Evolutionary conservation across 1,139 yeast species (phyloP).

Genomic region (Hyphopichia fennica): DNA sequence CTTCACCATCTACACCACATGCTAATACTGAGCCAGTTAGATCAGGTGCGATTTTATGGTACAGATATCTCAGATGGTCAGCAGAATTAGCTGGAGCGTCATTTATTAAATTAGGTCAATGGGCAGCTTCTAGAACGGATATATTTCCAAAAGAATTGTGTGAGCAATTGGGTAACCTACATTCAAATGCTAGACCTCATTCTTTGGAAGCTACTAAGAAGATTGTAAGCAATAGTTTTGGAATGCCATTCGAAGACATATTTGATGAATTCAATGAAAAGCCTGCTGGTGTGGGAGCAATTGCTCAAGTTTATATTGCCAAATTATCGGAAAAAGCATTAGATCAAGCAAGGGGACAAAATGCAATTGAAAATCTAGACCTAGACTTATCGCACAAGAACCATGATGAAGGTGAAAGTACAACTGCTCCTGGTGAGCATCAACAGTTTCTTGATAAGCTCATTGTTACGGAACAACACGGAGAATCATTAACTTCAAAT

Average conservation of each 20-base stretch:
- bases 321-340: conserved; percentile 53
- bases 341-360: conserved; percentile 8
- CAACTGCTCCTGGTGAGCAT: conserved; percentile 6
- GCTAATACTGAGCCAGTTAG: conserved; percentile 27
- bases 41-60: conserved; percentile 75
- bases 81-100: conserved; percentile 92
- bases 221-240: conserved; percentile 62
- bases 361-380: conserved; percentile 7
- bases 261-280: conserved; percentile 74
- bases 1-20: neutral
- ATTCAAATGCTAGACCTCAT: conserved; percentile 82
- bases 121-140: conserved; percentile 99
- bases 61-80: conserved; percentile 58
- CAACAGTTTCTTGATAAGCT: conserved; percentile 34
- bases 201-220: conserved; percentile 58
- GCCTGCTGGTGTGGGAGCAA: conserved; percentile 95
- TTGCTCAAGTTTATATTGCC: conserved; percentile 91
- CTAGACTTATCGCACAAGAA: conserved; percentile 1
- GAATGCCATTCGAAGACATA: conserved; percentile 67
- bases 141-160: conserved; percentile 82
- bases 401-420: conserved; percentile 1
- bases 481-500: conserved; percentile 33
- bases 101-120: conserved; percentile 92
- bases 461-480: conserved; percentile 39
- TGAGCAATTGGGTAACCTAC: conserved; percentile 71